Percentiles rank a stretch among this genome's conserved stretches.
phyloP scores from a whole-genome alignment of 129 eudicot genomes.

The Saussurea involucrata region DNA sequence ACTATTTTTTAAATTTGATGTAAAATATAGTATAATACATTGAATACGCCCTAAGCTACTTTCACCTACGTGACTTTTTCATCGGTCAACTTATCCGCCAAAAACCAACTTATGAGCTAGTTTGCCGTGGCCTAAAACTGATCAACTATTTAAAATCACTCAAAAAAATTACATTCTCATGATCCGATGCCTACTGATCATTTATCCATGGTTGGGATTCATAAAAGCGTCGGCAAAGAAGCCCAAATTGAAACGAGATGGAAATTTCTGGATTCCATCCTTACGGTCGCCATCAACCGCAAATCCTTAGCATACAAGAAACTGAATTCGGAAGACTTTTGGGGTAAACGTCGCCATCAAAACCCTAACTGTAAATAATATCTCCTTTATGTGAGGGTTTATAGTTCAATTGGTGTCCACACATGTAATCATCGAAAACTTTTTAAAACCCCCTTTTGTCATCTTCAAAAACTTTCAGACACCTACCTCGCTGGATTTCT shows the following conservation, averaged over 20 bases:
- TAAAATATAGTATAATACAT: too few species aligned
- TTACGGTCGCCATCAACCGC: constrained; percentile 13
- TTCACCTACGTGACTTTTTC: too few species aligned
- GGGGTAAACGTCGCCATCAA: constrained; percentile 27
- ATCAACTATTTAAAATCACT: too few species aligned
- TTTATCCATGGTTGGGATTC: too few species aligned
- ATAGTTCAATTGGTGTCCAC: constrained; percentile 9
- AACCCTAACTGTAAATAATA: constrained; percentile 7
- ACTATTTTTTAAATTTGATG: too few species aligned
- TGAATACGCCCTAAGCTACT: too few species aligned
- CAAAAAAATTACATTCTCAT: too few species aligned
- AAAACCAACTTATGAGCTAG: too few species aligned
- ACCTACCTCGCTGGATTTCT: background rate
- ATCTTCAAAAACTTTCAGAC: background rate
- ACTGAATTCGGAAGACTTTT: constrained; percentile 11
- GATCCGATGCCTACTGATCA: too few species aligned
- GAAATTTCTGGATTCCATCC: constrained; percentile 17
- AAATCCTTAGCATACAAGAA: constrained; percentile 27
- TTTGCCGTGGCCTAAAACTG: too few species aligned
- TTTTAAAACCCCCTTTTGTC: background rate
- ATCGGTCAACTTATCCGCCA: too few species aligned
- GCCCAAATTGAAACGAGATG: background rate
- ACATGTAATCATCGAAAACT: background rate
- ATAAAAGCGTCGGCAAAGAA: background rate
- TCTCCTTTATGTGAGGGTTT: background rate